Percentiles rank a stretch among this genome's conserved stretches.
These are phyloP conservation scores for Aspergillus chevalieri DNA, from an alignment of 2,329 filamentous ascomycete genomes.

Conservation along the genomic window DNA sequence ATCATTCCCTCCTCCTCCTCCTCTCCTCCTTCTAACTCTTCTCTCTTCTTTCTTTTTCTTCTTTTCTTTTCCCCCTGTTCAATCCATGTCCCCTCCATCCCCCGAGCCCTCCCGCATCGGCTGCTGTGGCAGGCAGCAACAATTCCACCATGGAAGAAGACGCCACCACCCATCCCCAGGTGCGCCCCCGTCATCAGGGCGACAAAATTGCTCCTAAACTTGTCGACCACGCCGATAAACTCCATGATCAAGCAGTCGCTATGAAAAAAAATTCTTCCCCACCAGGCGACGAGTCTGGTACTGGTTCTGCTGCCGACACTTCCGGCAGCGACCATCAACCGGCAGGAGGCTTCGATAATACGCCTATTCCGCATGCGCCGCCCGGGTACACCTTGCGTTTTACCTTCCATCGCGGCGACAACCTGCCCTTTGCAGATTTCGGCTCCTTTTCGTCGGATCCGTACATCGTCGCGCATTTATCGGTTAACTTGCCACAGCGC, in stretches of 20 bases:
- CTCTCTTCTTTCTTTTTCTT: not conserved
- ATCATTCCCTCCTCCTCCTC: not conserved
- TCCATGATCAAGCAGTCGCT: conserved; percentile 29
- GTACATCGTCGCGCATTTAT: conserved; percentile 71
- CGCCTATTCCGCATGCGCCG: conserved; percentile 66
- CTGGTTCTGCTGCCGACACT: not conserved
- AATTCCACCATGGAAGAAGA: conserved; percentile 8
- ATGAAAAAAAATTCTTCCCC: conserved; percentile 13
- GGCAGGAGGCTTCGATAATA: conserved; percentile 72
- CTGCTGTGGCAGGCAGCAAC: conserved; percentile 2
- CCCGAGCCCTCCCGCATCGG: not conserved
- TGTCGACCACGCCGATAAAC: conserved; percentile 33
- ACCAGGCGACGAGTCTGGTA: not conserved
- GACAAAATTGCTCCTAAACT: conserved; percentile 35
- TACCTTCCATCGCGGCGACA: conserved; percentile 72
- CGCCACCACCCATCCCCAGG: conserved; percentile 12
- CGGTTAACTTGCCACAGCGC: conserved; percentile 61
- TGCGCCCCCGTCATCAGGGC: conserved; percentile 16
- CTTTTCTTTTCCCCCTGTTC: not conserved
- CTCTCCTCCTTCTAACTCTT: not conserved
- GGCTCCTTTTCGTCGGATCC: conserved; percentile 74
- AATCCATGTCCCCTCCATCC: not conserved
- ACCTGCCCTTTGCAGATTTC: conserved; percentile 78
- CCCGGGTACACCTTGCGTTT: conserved; percentile 80
- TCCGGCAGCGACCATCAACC: conserved; percentile 38